Evolutionary conservation across 2,329 filamentous ascomycete species (phyloP), one percentile per base, ranked within the genome.

Genomic region (Mycogone perniciosa): DNA sequence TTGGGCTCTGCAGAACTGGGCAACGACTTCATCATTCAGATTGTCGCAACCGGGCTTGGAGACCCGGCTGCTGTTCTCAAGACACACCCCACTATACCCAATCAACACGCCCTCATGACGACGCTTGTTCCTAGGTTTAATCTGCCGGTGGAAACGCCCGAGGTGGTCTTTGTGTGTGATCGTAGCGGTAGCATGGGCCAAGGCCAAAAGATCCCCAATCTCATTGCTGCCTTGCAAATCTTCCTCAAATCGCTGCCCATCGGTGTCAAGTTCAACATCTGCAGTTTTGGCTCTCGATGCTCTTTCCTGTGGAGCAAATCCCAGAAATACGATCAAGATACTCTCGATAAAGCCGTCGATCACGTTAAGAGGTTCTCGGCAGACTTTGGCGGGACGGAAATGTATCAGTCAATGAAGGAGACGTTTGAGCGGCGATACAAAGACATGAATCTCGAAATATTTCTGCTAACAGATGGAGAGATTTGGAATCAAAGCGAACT

Each of bases 131-230:
- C 86, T 2, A 83, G 81, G 54, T 88, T 88, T 66, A 71, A 73
- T n/a, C 68, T 88, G 0, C 79, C 80, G 0, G 62, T 74, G 0
- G 71, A 75, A 7, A 66, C 64, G 48, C 71, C 74, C 4, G 86
- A 90, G 61, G 76, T 90, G 26, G 79, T 89, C 13, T 89, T 90
- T 57, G 69, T 90, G 4, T 85, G 82, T 50, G 86, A 90, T 62
- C 77, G 85, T 46, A 87, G 83, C 50, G 85, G 84, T 0, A 86
- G 82, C 52, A 86, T 86, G 84, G 29, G 39, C 0, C 63, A 63
- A 2, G 33, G 41, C 1, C 60, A 64, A 1, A 78, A 76, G 37
- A 85, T 85, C 2, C 55, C 57, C 0, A 74, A 81, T 31, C 71
- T 84, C 3, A 67, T 74, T 27, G 66, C 74, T 1, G 82, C 82